A percentile compares a stretch with the other conserved stretches of the same genome.
Evolutionary conservation across 2,329 filamentous ascomycete species (phyloP).

Genomic region (Aquanectria penicillioides): DNA sequence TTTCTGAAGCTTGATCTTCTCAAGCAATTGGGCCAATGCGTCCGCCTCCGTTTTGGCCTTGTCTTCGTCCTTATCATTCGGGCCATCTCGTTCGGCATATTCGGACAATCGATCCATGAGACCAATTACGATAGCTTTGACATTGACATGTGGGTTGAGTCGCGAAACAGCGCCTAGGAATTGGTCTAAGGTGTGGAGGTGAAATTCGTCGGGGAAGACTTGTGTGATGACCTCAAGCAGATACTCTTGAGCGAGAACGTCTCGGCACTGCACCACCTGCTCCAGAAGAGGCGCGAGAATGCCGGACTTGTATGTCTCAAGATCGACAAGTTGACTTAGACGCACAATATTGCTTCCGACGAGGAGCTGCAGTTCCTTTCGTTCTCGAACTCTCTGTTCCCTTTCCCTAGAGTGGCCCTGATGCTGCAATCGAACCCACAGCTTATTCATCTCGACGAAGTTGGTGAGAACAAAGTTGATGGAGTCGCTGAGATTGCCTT

Average conservation of each 20-base stretch:
- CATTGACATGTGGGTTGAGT: slow-evolving; percentile 94
- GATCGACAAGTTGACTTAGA: slow-evolving; percentile 92
- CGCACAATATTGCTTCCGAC: slow-evolving; percentile 97
- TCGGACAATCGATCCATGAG: slow-evolving; percentile 96
- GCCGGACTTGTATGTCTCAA: slow-evolving; percentile 91
- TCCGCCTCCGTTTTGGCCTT: slow-evolving; percentile 84
- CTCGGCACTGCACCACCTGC: slow-evolving; percentile 96
- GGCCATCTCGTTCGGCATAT: slow-evolving; percentile 90
- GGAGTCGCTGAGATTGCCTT: slow-evolving; percentile 95
- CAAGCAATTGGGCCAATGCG: slow-evolving; percentile 79
- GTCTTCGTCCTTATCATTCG: slow-evolving; percentile 69
- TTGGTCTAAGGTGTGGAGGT: slow-evolving; percentile 95
- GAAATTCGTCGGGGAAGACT: slow-evolving; percentile 98
- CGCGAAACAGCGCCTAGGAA: slow-evolving; percentile 93
- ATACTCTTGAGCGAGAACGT: slow-evolving; percentile 97
- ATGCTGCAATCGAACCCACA: slow-evolving; percentile 97
- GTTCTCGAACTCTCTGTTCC: slow-evolving; percentile 91
- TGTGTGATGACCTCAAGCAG: slow-evolving; percentile 98
- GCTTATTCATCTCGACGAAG: slow-evolving; percentile 99
- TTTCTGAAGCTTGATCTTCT: slow-evolving; percentile 78
- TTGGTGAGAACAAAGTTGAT: slow-evolving; percentile 99
- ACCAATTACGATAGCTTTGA: slow-evolving; percentile 97
- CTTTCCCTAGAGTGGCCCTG: slow-evolving; percentile 96
- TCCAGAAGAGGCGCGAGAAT: slow-evolving; percentile 91
- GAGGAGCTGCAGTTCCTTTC: slow-evolving; percentile 92